Evolutionary conservation across 1,139 yeast species (phyloP), one percentile per base, ranked within the genome.

Genomic region (Meyerozyma athensensis): DNA sequence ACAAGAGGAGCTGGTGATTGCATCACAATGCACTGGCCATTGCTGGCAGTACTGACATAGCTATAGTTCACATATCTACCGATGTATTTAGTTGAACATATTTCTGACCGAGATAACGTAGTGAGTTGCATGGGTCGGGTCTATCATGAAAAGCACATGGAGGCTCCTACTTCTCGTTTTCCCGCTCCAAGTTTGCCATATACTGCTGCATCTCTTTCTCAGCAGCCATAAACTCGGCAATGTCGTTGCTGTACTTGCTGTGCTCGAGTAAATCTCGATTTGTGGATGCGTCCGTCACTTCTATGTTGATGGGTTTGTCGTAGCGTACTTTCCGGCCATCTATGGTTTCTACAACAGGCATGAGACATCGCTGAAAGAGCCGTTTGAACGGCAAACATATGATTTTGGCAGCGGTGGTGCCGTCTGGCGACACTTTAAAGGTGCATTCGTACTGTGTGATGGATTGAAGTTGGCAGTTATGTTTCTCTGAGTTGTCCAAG

Each of bases 371-470:
- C 45, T 67, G 70, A 53, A 77, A 77, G 5, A 75, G 44, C 34
- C 82, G 49, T 43, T 70, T 75, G 55, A 77, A 77, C 2, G 82
- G 81, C 13, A 72, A 53, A 45, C 82, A 77, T 20, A 72, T 61
- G 39, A 73, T 70, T 39, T 72, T 65, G 3, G 69, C 68, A 1
- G 67, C 61, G 24, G 53, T 44, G 9, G 44, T 39, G 23, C 47
- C 39, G 30, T 48, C 49, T 5, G 50, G 51, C 6, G 56, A 45
- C 18, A 68, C 51, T 34, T 54, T 54, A 43, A 69, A 70, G 3
- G 75, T 71, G 45, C 79, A 73, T 46, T 71, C 76, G 50, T 70
- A 72, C 48, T 77, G 81, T 0, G 71, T 63, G 18, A 77, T 52
- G 33, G 69, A 59, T 41, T 61, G 67, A 22, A 71, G 56, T 10